Conservation (phyloP, 2,329 filamentous ascomycete genomes). For the Scortechinia acanthostroma region DNA sequence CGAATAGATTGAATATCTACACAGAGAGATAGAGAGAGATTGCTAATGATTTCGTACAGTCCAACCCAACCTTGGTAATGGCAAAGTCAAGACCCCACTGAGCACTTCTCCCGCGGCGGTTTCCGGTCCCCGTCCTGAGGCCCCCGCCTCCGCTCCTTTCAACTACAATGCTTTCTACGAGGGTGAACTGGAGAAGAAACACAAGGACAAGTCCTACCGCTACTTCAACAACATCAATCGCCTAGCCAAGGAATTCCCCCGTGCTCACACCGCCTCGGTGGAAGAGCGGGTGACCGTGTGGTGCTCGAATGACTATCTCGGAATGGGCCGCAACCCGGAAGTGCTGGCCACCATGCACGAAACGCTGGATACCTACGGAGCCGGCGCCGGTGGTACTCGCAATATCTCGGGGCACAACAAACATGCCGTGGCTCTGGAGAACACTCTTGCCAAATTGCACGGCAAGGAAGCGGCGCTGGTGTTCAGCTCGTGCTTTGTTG, state of each 20-base stretch:
- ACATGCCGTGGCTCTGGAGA: constrained; percentile 61
- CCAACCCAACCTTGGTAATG: not conserved
- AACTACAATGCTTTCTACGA: constrained; percentile 2
- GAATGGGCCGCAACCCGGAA: constrained; percentile 69
- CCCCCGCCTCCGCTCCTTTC: not conserved
- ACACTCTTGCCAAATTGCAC: constrained; percentile 61
- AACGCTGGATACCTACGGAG: constrained; percentile 66
- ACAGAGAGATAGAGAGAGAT: too few relatives aligned
- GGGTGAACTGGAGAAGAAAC: constrained; percentile 41
- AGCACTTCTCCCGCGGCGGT: not conserved
- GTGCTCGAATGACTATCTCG: constrained; percentile 75
- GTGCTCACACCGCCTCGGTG: constrained; percentile 58
- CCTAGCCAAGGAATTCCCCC: constrained; percentile 67
- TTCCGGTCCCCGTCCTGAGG: not conserved
- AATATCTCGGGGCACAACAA: constrained; percentile 75
- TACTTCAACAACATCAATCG: constrained; percentile 82
- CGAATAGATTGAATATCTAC: too few relatives aligned
- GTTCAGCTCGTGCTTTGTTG: constrained; percentile 71
- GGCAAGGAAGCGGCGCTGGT: constrained; percentile 66
- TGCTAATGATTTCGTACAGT: not conserved
- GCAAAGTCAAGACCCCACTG: not conserved
- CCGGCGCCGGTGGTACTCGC: constrained; percentile 66
- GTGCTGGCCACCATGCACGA: constrained; percentile 69
- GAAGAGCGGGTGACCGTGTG: constrained; percentile 68
- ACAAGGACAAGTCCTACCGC: constrained; percentile 74